Conservation (phyloP, 768 basidiomycete genomes). For the Kwoniella europaea region DNA sequence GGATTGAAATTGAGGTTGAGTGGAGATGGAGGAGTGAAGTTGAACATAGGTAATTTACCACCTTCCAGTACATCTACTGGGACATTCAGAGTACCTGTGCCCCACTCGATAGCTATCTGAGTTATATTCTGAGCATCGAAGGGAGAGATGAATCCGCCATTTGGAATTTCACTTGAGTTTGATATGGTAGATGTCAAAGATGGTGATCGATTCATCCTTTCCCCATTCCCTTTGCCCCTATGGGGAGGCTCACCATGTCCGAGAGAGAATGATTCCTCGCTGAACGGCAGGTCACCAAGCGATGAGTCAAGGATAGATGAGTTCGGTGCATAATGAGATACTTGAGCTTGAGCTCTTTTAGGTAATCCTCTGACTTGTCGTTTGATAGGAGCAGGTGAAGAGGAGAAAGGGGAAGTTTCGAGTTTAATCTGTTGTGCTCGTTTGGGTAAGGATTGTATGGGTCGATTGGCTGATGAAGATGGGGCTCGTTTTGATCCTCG, state of each 20-base stretch:
- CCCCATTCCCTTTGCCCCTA: not conserved
- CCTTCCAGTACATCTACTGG: slow-evolving; percentile 15
- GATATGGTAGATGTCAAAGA: slow-evolving; percentile 4
- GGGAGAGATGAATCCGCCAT: slow-evolving; percentile 26
- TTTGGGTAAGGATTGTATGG: slow-evolving; percentile 27
- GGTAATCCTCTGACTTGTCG: slow-evolving; percentile 14
- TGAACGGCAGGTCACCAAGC: not conserved
- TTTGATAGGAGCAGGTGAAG: not conserved
- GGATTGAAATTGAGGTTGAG: slow-evolving; percentile 19
- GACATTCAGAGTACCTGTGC: slow-evolving; percentile 12
- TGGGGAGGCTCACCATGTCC: not conserved
- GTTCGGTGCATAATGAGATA: slow-evolving; percentile 17
- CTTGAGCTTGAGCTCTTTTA: slow-evolving; percentile 3
- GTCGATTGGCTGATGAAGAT: slow-evolving; percentile 6
- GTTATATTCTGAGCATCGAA: slow-evolving; percentile 9
- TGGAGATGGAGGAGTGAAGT: slow-evolving; percentile 20
- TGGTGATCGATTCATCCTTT: slow-evolving; percentile 4
- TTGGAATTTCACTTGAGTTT: slow-evolving; percentile 9
- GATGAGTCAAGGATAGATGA: not conserved
- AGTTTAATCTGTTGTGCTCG: slow-evolving; percentile 19
- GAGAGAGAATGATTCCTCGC: not conserved
- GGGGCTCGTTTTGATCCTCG: slow-evolving; percentile 14
- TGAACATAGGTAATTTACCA: slow-evolving; percentile 13
- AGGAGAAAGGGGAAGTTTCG: not conserved
- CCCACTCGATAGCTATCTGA: slow-evolving; percentile 21